Percentiles rank a stretch among this genome's conserved stretches.
Conservation (phyloP, 257 asterid genomes). For the Nemophila menziesii region DNA sequence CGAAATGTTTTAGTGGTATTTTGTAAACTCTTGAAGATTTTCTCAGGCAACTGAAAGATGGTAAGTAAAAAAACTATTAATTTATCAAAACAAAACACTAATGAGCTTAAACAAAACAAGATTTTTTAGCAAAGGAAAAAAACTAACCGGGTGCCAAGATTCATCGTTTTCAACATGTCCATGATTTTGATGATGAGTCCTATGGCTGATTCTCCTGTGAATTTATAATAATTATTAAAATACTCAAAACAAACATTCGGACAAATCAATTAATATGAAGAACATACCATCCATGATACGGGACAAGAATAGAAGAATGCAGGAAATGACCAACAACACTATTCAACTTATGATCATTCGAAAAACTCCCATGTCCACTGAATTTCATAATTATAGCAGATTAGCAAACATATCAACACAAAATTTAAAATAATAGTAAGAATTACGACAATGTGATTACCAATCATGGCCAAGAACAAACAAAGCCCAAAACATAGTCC, state of each 20-base stretch:
- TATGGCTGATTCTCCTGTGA: conserved; percentile 72
- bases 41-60: conserved; percentile 14
- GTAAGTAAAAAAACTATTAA: background rate
- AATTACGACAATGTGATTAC: too few relatives aligned
- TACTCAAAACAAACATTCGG: background rate
- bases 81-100: background rate
- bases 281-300: conserved; percentile 56
- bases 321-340: conserved; percentile 49
- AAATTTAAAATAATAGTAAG: too few relatives aligned
- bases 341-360: conserved; percentile 34
- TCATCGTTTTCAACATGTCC: conserved; percentile 64
- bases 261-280: background rate
- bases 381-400: too few relatives aligned
- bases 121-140: background rate
- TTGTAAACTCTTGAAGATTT: conserved; percentile 10
- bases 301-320: too few relatives aligned
- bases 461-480: conserved; percentile 76
- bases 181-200: conserved; percentile 68
- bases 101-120: background rate
- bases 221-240: background rate
- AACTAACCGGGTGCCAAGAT: conserved; percentile 61
- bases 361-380: conserved; percentile 76
- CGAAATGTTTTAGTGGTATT: conserved; percentile 18
- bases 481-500: too few relatives aligned
- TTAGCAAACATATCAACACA: background rate